Evolutionary conservation across 257 asterid species (phyloP).

Genomic region (Linderniella brevidens): DNA sequence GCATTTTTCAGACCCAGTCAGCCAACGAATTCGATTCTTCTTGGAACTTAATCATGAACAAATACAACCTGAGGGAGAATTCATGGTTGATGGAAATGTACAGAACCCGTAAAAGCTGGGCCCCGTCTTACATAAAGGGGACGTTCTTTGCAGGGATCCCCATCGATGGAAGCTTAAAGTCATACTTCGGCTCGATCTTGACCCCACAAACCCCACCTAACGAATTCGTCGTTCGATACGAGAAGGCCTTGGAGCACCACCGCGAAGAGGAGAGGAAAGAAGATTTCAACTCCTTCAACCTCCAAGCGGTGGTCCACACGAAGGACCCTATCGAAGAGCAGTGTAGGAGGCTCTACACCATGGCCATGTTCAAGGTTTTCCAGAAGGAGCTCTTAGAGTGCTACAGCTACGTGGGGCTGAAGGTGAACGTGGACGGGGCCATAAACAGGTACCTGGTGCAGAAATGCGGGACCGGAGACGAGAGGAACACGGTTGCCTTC

Average conservation of each 20-base stretch:
- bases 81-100: slow-evolving; percentile 77
- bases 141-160: slow-evolving; percentile 91
- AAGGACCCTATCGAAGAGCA: slow-evolving; percentile 96
- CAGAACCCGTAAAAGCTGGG: slow-evolving; percentile 71
- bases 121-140: slow-evolving; percentile 48
- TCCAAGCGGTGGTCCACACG: slow-evolving; percentile 63
- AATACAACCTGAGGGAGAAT: slow-evolving; percentile 45
- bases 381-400: slow-evolving; percentile 90
- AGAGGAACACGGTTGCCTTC: slow-evolving; percentile 81
- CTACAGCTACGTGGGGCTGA: slow-evolving; percentile 64
- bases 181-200: slow-evolving; percentile 45
- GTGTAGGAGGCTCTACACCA: slow-evolving; percentile 69
- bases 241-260: slow-evolving; percentile 58
- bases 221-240: slow-evolving; percentile 55
- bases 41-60: slow-evolving; percentile 61
- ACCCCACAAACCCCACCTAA: slow-evolving; percentile 44
- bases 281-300: slow-evolving; percentile 62
- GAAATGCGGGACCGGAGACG: slow-evolving; percentile 62
- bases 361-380: slow-evolving; percentile 60
- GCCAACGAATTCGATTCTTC: slow-evolving; percentile 68
- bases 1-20: slow-evolving; percentile 60
- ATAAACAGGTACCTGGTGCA: slow-evolving; percentile 75
- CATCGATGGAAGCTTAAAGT: slow-evolving; percentile 55
- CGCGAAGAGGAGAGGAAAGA: slow-evolving; percentile 82
- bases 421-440: slow-evolving; percentile 77